Conservation (phyloP, 2,329 filamentous ascomycete genomes). For the Fusarium floridanum region DNA sequence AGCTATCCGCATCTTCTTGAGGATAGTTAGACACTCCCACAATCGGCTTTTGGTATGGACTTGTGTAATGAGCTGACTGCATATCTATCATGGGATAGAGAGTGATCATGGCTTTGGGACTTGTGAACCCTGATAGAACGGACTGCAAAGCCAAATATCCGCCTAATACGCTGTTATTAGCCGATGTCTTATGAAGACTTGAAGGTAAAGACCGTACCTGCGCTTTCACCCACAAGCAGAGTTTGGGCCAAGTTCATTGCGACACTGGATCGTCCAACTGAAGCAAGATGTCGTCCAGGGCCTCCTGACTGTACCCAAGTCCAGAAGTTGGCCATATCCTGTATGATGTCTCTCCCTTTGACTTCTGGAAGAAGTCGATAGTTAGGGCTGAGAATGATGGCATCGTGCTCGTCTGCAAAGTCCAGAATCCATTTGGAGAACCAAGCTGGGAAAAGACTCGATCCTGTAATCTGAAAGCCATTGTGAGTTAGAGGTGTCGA, state of each 20-base stretch:
- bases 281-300: not conserved
- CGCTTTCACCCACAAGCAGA: not conserved
- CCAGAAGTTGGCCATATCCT: constrained; percentile 23
- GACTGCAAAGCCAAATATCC: not conserved
- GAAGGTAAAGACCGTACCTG: not conserved
- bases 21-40: not conserved
- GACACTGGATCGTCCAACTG: not conserved
- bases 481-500: not conserved
- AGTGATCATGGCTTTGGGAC: not conserved
- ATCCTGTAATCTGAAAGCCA: not conserved
- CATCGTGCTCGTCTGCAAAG: not conserved
- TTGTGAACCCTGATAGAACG: not conserved
- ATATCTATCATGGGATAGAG: constrained; percentile 3
- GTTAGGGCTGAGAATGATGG: not conserved
- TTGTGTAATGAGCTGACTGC: not conserved
- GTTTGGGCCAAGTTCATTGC: not conserved
- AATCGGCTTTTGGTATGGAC: not conserved
- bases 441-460: not conserved
- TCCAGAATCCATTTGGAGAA: constrained; percentile 5
- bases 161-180: not conserved
- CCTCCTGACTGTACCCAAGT: not conserved
- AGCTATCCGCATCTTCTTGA: not conserved
- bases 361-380: constrained; percentile 24
- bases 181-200: fast-evolving
- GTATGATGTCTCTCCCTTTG: constrained; percentile 13